Percentiles rank a stretch among this genome's conserved stretches.
Evolutionary conservation across 139 green algal species (phyloP).

Genomic region (Coelastrella sp.): DNA sequence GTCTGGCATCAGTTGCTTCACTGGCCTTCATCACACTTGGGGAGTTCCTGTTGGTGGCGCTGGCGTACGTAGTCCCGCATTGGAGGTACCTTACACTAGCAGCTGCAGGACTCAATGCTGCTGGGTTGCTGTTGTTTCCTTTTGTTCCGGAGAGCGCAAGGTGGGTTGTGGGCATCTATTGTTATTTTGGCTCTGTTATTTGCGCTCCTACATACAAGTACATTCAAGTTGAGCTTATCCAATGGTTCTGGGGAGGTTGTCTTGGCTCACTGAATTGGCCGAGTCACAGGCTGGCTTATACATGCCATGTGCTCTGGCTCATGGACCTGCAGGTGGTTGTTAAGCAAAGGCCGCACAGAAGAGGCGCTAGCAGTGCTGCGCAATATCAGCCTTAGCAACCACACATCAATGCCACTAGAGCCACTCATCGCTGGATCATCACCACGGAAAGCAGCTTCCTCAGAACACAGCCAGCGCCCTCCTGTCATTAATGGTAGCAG

Average conservation of each 20-base stretch:
- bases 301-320: too few species aligned
- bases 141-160: slow-evolving; percentile 3
- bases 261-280: not conserved
- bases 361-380: not conserved
- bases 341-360: slow-evolving; percentile 19
- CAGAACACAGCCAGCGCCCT: not conserved
- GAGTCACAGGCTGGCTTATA: not conserved
- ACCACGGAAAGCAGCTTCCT: not conserved
- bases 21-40: slow-evolving; percentile 6
- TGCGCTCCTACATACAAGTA: too few species aligned
- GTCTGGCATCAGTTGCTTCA: not conserved
- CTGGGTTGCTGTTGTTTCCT: slow-evolving; percentile 23
- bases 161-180: not conserved
- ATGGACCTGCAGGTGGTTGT: slow-evolving; percentile 7
- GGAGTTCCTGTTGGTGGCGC: slow-evolving; percentile 32
- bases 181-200: not conserved
- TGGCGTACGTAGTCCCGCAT: not conserved
- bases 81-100: slow-evolving; percentile 28
- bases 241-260: too few species aligned
- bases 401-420: not conserved
- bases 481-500: not conserved
- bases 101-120: slow-evolving; percentile 7
- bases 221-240: too few species aligned
- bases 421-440: slow-evolving; percentile 7
- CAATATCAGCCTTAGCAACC: not conserved